A percentile compares a stretch with the other conserved stretches of the same genome.
Conservation (phyloP, 2,329 filamentous ascomycete species). For the Phialophora macrospora region DNA sequence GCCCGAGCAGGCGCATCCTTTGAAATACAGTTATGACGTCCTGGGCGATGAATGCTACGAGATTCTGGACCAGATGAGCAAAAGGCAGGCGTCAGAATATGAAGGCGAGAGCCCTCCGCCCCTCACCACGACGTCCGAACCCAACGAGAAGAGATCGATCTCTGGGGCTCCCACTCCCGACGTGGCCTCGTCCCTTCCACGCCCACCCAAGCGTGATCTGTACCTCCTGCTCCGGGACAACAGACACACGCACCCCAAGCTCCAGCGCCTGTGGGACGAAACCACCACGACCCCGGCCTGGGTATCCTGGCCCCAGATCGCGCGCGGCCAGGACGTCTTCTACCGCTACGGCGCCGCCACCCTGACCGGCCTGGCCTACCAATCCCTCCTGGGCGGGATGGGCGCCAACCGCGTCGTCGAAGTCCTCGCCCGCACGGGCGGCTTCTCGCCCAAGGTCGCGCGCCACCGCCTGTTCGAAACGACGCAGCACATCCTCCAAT, state of each 20-base stretch:
- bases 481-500: conserved; percentile 74
- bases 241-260: conserved; percentile 43
- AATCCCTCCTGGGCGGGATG: conserved; percentile 66
- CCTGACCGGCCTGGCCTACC: conserved; percentile 67
- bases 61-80: conserved; percentile 58
- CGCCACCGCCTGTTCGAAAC: conserved; percentile 72
- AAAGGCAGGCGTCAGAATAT: conserved; percentile 55
- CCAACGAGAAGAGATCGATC: no score
- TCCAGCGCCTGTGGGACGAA: conserved; percentile 67
- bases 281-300: conserved; percentile 71
- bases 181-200: background rate
- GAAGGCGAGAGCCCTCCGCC: background rate
- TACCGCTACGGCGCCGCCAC: conserved; percentile 74
- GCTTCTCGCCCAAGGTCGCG: conserved; percentile 71
- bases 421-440: conserved; percentile 73
- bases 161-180: background rate
- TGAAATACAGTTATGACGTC: conserved; percentile 71
- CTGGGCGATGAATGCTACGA: conserved; percentile 70
- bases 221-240: conserved; percentile 67
- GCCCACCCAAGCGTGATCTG: conserved; percentile 57
- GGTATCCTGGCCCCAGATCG: conserved; percentile 79
- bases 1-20: conserved; percentile 61
- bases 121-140: background rate
- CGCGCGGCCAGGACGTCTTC: conserved; percentile 75
- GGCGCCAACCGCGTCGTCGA: conserved; percentile 74